Percentiles rank a stretch among this genome's conserved stretches.
These are phyloP conservation scores for Colletotrichum cordylinicola DNA, from an alignment of 2,329 filamentous ascomycete genomes.

Conservation along the genomic window DNA sequence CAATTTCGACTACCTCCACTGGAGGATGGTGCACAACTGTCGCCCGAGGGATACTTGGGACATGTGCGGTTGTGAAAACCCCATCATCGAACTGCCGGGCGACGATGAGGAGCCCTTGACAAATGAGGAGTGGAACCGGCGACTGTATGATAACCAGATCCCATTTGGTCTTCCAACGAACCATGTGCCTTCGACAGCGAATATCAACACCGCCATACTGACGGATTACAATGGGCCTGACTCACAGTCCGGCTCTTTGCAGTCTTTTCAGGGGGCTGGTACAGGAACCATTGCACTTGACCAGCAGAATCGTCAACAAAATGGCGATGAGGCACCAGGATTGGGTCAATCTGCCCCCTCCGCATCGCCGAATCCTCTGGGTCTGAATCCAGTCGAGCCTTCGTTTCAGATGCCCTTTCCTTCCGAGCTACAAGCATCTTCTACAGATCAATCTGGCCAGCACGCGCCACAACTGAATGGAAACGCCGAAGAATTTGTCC, in stretches of 20 bases:
- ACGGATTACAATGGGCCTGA: neutral
- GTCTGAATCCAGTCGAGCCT: neutral
- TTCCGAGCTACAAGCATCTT: neutral
- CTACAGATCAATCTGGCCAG: fast-evolving
- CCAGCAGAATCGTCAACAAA: neutral
- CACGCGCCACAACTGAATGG: neutral
- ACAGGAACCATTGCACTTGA: neutral
- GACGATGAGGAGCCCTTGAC: neutral
- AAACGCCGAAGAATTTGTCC: neutral
- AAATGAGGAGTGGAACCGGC: neutral
- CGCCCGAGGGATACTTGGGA: neutral
- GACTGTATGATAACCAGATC: neutral
- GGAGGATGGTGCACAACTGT: neutral
- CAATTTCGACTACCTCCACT: slow-evolving; percentile 1
- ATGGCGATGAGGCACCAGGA: neutral
- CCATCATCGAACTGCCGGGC: neutral
- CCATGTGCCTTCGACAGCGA: neutral
- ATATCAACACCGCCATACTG: neutral
- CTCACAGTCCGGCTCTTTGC: neutral
- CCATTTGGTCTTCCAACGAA: neutral
- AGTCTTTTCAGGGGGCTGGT: neutral
- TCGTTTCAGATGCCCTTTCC: neutral
- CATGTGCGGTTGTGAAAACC: neutral
- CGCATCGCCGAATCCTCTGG: neutral
- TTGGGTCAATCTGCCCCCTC: neutral